These are phyloP conservation scores for Blumeriella jaapii DNA, from an alignment of 2,329 filamentous ascomycete genomes.

Conservation along the genomic window DNA sequence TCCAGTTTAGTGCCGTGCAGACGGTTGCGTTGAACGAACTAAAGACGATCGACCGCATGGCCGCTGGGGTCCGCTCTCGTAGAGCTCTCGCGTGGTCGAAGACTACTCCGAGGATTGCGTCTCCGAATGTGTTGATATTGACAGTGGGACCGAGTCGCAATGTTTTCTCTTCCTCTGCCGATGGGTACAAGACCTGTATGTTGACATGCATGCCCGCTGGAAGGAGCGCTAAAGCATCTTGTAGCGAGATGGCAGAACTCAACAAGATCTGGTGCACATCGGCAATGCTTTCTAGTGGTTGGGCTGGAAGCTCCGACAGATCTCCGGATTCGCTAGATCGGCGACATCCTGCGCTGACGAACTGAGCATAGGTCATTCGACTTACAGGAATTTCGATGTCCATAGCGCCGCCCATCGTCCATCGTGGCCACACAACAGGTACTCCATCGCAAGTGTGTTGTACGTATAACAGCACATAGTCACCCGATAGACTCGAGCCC, in stretches of 20 bases:
- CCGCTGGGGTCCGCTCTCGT: conserved; percentile 54
- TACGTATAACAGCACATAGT: conserved; percentile 84
- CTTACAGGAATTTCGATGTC: conserved; percentile 74
- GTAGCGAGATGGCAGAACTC: conserved; percentile 66
- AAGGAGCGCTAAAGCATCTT: conserved; percentile 63
- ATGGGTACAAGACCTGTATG: conserved; percentile 84
- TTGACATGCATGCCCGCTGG: conserved; percentile 78
- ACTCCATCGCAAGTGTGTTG: conserved; percentile 83
- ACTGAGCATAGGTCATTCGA: conserved; percentile 64
- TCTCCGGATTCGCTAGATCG: conserved; percentile 26
- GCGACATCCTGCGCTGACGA: conserved; percentile 35
- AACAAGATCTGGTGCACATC: conserved; percentile 62
- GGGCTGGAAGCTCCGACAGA: conserved; percentile 33
- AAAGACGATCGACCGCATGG: conserved; percentile 81
- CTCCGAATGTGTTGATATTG: conserved; percentile 79
- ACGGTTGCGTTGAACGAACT: conserved; percentile 84
- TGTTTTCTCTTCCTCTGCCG: conserved; percentile 55
- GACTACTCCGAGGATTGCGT: conserved; percentile 71
- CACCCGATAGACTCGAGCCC: conserved; percentile 88
- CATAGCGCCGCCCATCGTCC: conserved; percentile 62
- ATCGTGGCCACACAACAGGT: conserved; percentile 77
- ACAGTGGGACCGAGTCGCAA: conserved; percentile 61
- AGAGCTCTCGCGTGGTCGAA: conserved; percentile 78
- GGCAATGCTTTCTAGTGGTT: conserved; percentile 44
- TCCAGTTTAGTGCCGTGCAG: conserved; percentile 96